A percentile compares a stretch with the other conserved stretches of the same genome.
phyloP scores from a whole-genome alignment of 352 stramenopile species.

The Pythium phragmiticola region DNA sequence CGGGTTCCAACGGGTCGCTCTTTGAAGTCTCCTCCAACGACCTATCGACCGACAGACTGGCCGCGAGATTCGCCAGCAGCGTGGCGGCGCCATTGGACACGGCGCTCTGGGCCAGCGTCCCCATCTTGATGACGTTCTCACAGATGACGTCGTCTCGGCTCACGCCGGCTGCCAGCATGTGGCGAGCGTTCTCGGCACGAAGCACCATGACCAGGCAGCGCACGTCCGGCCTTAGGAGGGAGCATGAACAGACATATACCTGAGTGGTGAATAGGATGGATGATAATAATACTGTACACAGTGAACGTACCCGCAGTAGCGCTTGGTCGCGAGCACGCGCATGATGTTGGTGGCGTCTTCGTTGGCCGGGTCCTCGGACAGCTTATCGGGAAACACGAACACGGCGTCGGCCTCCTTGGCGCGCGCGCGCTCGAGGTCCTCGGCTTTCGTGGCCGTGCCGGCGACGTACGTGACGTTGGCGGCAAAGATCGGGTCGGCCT shows the following conservation, averaged over 20 bases:
- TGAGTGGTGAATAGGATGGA: conserved; percentile 7
- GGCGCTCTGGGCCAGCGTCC: conserved; percentile 73
- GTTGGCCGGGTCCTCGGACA: conserved; percentile 61
- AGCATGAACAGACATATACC: no score
- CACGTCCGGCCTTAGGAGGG: conserved; percentile 36
- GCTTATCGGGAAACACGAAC: conserved; percentile 86
- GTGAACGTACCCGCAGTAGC: conserved; percentile 59
- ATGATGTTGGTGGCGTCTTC: conserved; percentile 88
- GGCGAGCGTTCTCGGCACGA: conserved; percentile 67
- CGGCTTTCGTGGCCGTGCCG: conserved; percentile 59
- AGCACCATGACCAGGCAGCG: conserved; percentile 79
- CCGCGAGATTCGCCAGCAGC: conserved; percentile 82
- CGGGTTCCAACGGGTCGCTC: background rate
- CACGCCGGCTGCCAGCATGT: conserved; percentile 81
- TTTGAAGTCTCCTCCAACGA: conserved; percentile 8
- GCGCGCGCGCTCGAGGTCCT: conserved; percentile 72
- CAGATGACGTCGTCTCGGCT: conserved; percentile 81
- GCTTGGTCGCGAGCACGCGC: conserved; percentile 67
- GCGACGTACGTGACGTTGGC: conserved; percentile 80
- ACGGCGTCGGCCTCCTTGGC: conserved; percentile 59
- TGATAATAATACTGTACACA: background rate
- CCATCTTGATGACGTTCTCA: conserved; percentile 89
- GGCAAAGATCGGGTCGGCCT: conserved; percentile 78
- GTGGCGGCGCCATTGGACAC: conserved; percentile 78
- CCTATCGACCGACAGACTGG: conserved; percentile 66